phyloP scores from a whole-genome alignment of 2,329 filamentous ascomycete genomes.

The Aureobasidium sp. region DNA sequence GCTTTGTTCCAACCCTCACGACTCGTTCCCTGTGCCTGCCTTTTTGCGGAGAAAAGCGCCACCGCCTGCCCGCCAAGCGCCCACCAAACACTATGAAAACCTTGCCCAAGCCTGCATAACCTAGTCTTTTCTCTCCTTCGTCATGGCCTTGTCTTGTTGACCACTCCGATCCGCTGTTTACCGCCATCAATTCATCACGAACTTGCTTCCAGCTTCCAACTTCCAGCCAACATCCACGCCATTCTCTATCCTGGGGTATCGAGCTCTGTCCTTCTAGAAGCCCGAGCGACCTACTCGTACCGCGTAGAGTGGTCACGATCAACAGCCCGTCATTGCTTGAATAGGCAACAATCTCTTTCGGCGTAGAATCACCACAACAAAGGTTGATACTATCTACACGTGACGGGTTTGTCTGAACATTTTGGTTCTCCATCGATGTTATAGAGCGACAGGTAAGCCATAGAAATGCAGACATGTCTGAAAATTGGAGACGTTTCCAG shows the following conservation, averaged over 20 bases:
- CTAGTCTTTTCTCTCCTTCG: neutral
- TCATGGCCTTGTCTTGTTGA: neutral
- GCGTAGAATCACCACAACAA: neutral
- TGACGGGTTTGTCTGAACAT: neutral
- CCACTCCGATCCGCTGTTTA: neutral
- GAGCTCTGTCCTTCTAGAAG: slow-evolving; percentile 1
- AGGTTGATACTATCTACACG: neutral
- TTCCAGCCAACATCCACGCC: neutral
- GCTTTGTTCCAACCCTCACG: neutral
- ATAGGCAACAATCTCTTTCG: neutral
- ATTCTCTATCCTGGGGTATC: neutral
- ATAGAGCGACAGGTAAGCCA: neutral
- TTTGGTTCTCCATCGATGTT: neutral
- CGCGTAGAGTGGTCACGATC: neutral
- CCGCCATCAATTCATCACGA: too few species aligned
- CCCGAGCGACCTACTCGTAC: neutral
- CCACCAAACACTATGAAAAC: neutral
- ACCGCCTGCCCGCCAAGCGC: neutral
- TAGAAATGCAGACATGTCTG: too few species aligned
- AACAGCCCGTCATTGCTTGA: neutral
- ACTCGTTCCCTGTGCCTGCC: neutral
- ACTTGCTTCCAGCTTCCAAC: neutral
- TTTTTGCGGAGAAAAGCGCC: slow-evolving; percentile 6
- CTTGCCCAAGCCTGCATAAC: neutral
- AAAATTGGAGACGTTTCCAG: too few species aligned